phyloP scores from a whole-genome alignment of 768 basidiomycete species.

The Rhodocollybia butyracea region DNA sequence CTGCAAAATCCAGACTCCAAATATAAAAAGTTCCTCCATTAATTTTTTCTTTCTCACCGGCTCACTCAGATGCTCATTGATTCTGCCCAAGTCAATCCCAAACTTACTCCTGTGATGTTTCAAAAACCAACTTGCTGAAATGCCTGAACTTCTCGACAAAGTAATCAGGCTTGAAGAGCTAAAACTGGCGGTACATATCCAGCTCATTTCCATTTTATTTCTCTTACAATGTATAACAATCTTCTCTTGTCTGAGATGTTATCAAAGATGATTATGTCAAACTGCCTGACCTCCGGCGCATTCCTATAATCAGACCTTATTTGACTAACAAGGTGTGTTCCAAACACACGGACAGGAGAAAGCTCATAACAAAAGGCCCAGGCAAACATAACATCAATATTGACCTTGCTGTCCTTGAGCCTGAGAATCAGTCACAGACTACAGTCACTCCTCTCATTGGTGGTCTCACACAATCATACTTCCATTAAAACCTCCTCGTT shows the following conservation, averaged over 20 bases:
- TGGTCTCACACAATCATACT: slow-evolving; percentile 44
- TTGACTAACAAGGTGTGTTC: neutral
- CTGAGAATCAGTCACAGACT: slow-evolving; percentile 51
- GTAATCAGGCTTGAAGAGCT: neutral
- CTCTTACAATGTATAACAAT: neutral
- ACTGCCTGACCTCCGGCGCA: neutral
- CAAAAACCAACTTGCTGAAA: slow-evolving; percentile 22
- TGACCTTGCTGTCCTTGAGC: slow-evolving; percentile 55
- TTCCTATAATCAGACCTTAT: neutral
- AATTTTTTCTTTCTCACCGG: slow-evolving; percentile 50
- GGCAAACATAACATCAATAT: slow-evolving; percentile 32
- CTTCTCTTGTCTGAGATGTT: neutral
- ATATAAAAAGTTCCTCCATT: slow-evolving; percentile 41
- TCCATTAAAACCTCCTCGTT: slow-evolving; percentile 52
- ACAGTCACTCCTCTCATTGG: slow-evolving; percentile 63
- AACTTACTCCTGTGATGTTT: slow-evolving; percentile 32
- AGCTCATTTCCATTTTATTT: no score
- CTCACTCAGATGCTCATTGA: slow-evolving; percentile 49
- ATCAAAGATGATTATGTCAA: neutral
- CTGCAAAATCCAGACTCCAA: slow-evolving; percentile 41
- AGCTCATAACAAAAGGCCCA: neutral
- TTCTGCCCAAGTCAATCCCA: slow-evolving; percentile 26
- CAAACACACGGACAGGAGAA: neutral
- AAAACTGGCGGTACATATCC: neutral
- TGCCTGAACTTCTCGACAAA: neutral